Conservation (phyloP, 768 basidiomycete species). For the Kwoniella sp. region DNA sequence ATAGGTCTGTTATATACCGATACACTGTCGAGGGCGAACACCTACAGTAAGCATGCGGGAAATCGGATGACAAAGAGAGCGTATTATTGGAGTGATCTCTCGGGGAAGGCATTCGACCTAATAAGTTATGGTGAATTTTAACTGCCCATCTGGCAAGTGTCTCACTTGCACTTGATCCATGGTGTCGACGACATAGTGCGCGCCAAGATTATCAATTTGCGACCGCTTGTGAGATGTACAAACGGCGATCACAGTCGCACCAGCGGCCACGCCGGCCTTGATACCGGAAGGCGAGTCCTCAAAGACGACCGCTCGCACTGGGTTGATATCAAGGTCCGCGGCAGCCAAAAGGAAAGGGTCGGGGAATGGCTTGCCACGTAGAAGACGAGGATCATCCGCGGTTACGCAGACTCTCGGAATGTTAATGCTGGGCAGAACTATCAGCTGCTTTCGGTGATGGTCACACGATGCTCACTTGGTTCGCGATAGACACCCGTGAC, state of each 20-base stretch:
- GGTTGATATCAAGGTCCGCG: constrained; percentile 48
- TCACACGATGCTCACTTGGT: constrained; percentile 4
- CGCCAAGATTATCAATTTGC: constrained; percentile 31
- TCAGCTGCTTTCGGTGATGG: not conserved
- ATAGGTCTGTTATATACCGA: too few relatives aligned
- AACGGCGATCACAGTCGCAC: constrained; percentile 49
- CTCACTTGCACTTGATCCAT: constrained; percentile 32
- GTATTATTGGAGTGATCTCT: too few relatives aligned
- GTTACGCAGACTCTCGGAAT: constrained; percentile 69
- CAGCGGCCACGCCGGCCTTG: constrained; percentile 48
- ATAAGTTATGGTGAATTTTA: constrained; percentile 25
- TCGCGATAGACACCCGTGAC: constrained; percentile 50
- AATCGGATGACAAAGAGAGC: too few relatives aligned
- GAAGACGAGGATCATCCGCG: constrained; percentile 67
- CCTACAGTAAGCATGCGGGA: too few relatives aligned
- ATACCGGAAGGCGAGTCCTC: constrained; percentile 51
- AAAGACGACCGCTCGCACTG: constrained; percentile 54
- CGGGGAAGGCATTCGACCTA: too few relatives aligned
- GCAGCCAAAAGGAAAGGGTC: constrained; percentile 51
- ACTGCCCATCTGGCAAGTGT: constrained; percentile 14
- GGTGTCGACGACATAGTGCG: constrained; percentile 34
- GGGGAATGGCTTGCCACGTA: constrained; percentile 51
- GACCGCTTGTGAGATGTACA: constrained; percentile 48
- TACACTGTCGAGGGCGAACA: too few relatives aligned
- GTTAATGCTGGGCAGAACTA: constrained; percentile 54